Evolutionary conservation across 2,329 filamentous ascomycete genomes (phyloP).

Genomic region (Apiospora hydei): DNA sequence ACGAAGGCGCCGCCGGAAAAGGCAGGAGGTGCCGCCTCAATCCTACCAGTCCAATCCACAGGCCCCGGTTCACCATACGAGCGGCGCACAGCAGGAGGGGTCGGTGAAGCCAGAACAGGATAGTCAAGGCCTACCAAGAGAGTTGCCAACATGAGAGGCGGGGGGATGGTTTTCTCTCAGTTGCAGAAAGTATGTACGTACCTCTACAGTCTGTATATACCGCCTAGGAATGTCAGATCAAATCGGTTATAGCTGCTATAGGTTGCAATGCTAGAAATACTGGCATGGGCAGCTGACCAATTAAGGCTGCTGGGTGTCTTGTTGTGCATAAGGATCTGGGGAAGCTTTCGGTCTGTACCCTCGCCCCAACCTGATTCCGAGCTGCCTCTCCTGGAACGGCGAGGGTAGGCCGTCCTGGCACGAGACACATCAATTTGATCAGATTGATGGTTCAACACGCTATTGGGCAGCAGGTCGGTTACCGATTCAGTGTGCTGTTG

Average conservation of each 20-base stretch:
- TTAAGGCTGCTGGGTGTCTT: background rate
- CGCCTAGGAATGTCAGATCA: background rate
- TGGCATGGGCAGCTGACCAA: background rate
- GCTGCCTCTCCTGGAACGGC: background rate
- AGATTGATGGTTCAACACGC: background rate
- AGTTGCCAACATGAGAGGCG: background rate
- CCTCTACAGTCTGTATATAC: background rate
- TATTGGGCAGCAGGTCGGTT: background rate
- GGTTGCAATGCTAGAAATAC: background rate
- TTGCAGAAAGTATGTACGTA: background rate
- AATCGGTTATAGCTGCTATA: background rate
- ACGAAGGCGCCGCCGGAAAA: background rate
- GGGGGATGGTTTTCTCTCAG: background rate
- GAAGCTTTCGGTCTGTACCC: background rate
- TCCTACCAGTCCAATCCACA: background rate
- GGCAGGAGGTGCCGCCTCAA: background rate
- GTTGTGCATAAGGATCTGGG: background rate
- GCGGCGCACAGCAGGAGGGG: background rate
- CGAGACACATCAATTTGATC: slow-evolving; percentile 5
- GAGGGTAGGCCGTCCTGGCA: background rate
- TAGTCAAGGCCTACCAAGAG: background rate
- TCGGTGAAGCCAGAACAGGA: background rate
- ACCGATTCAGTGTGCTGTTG: background rate
- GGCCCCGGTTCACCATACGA: background rate
- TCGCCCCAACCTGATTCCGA: background rate